Evolutionary conservation across 2,329 filamentous ascomycete genomes (phyloP).

Genomic region (Diaporthe citri): DNA sequence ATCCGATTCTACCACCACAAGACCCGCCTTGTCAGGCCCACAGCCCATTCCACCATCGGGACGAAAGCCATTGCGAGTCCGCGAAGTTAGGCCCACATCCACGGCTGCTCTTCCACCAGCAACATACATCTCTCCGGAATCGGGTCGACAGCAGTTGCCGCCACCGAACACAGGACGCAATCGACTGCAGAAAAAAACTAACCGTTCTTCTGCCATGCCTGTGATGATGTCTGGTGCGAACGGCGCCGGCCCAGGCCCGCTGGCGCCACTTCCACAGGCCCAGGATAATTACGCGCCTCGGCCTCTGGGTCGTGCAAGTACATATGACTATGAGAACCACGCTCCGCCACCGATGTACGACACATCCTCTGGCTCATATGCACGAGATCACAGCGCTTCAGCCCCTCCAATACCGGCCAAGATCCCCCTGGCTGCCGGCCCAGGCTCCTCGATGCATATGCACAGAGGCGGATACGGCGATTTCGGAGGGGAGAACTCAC

Average conservation of each 20-base stretch:
- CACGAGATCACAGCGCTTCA: constrained; percentile 50
- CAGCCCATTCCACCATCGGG: constrained; percentile 65
- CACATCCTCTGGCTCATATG: constrained; percentile 47
- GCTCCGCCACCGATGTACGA: constrained; percentile 51
- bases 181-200: constrained; percentile 74
- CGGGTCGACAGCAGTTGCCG: constrained; percentile 45
- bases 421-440: constrained; percentile 68
- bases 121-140: constrained; percentile 46
- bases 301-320: constrained; percentile 59
- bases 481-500: constrained; percentile 63
- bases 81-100: constrained; percentile 62
- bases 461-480: constrained; percentile 42
- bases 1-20: constrained; percentile 49
- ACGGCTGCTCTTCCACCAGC: constrained; percentile 52
- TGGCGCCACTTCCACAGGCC: constrained; percentile 66
- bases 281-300: constrained; percentile 63
- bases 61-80: constrained; percentile 64
- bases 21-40: constrained; percentile 64
- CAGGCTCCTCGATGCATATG: constrained; percentile 50
- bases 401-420: constrained; percentile 78
- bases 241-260: constrained; percentile 58
- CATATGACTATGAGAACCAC: constrained; percentile 69
- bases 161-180: constrained; percentile 62
- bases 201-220: constrained; percentile 58
- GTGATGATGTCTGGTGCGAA: constrained; percentile 48